Conservation (phyloP, 2,329 filamentous ascomycete species). For the Colletotrichum paranaense region DNA sequence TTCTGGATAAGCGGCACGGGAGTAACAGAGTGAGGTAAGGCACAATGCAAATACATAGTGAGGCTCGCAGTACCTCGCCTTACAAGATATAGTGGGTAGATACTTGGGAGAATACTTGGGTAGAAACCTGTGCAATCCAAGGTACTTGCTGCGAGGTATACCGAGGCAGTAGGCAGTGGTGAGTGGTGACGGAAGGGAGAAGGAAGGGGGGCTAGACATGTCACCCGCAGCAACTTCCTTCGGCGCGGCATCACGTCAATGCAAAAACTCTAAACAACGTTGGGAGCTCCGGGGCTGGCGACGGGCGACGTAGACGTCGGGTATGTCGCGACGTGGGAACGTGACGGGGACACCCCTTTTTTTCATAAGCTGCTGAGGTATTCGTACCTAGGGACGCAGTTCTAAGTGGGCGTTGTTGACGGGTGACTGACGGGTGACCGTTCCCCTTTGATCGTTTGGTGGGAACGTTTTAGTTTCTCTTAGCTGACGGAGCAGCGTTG, state of each 20-base stretch:
- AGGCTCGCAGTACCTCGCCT: background rate
- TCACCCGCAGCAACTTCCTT: background rate
- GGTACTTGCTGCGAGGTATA: no score
- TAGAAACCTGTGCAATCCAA: background rate
- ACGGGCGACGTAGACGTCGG: background rate
- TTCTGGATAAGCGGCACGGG: background rate
- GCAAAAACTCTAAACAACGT: slow-evolving; percentile 20
- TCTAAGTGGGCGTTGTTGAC: slow-evolving; percentile 5
- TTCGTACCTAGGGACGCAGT: background rate
- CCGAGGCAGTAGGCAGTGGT: background rate
- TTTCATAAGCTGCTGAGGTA: slow-evolving; percentile 12
- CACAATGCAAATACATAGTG: background rate
- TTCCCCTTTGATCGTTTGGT: background rate
- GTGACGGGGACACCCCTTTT: slow-evolving; percentile 5
- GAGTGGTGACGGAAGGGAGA: background rate
- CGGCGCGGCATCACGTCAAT: slow-evolving; percentile 26
- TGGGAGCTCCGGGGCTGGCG: background rate
- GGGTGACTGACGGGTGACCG: slow-evolving; percentile 18
- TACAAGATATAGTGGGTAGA: background rate
- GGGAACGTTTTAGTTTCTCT: background rate
- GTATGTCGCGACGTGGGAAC: background rate
- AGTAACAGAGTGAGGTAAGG: background rate
- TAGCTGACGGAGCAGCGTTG: background rate
- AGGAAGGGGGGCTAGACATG: background rate
- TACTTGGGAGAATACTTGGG: background rate